phyloP scores from a whole-genome alignment of 2,329 filamentous ascomycete species.

The Fusarium nematophilum region DNA sequence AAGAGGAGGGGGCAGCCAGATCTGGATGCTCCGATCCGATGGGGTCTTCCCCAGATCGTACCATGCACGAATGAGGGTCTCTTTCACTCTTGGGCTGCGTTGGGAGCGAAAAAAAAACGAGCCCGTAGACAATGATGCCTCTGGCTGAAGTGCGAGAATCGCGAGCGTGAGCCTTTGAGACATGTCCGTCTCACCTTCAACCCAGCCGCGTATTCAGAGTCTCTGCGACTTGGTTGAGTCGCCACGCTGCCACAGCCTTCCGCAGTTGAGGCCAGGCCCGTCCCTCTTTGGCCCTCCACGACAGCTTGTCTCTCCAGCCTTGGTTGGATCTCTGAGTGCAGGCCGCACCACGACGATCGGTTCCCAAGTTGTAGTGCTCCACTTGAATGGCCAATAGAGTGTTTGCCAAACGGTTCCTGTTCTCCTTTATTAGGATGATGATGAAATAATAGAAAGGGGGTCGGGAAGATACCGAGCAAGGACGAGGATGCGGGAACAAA shows the following conservation, averaged over 20 bases:
- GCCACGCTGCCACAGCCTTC: conserved; percentile 15
- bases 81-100: conserved; percentile 17
- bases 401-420: conserved; percentile 29
- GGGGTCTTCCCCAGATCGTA: conserved; percentile 32
- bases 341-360: conserved; percentile 15
- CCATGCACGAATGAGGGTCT: conserved; percentile 11
- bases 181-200: conserved; percentile 5
- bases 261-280: conserved; percentile 28
- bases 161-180: conserved; percentile 3
- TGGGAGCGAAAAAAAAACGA: conserved; percentile 18
- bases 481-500: conserved; percentile 26
- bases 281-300: conserved; percentile 13
- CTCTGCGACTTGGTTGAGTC: conserved; percentile 6
- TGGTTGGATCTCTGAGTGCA: conserved; percentile 1
- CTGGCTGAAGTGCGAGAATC: background rate
- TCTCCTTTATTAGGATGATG: conserved; percentile 8
- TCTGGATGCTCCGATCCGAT: conserved; percentile 26
- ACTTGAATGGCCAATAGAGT: conserved; percentile 1
- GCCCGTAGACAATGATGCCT: conserved; percentile 13
- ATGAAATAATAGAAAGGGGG: conserved; percentile 9
- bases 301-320: conserved; percentile 8
- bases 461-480: conserved; percentile 3
- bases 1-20: conserved; percentile 19
- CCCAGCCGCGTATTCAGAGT: conserved; percentile 14
- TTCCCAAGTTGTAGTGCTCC: background rate